Conservation (phyloP, 805 yeast species). For the Starmera quercuum region DNA sequence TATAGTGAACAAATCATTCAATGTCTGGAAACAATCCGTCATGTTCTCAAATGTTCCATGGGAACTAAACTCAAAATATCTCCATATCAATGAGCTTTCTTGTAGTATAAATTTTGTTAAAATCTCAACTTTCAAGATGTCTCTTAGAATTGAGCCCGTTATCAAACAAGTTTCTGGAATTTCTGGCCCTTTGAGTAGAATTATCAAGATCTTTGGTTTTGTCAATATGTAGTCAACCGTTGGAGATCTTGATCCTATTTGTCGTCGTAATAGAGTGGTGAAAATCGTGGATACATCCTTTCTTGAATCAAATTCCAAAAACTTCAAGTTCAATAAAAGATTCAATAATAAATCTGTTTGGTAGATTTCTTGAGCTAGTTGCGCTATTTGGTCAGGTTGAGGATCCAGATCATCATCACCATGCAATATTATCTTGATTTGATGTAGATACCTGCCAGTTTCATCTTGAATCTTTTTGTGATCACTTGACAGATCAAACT, state of each 20-base stretch:
- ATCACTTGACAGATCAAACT: slow-evolving; percentile 33
- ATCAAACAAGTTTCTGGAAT: slow-evolving; percentile 62
- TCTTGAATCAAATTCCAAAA: slow-evolving; percentile 82
- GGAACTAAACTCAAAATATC: slow-evolving; percentile 70
- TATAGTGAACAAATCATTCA: slow-evolving; percentile 57
- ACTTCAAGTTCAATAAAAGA: slow-evolving; percentile 50
- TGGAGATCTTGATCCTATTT: slow-evolving; percentile 69
- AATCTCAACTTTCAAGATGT: slow-evolving; percentile 73
- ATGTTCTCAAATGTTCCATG: slow-evolving; percentile 80
- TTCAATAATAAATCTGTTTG: slow-evolving; percentile 58
- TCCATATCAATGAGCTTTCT: slow-evolving; percentile 70
- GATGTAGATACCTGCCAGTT: slow-evolving; percentile 53
- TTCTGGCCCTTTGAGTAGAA: slow-evolving; percentile 69
- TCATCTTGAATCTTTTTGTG: slow-evolving; percentile 61
- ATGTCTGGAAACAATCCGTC: slow-evolving; percentile 79
- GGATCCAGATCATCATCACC: slow-evolving; percentile 64
- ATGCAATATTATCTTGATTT: slow-evolving; percentile 55
- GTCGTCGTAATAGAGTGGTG: slow-evolving; percentile 69
- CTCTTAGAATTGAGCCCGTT: slow-evolving; percentile 74
- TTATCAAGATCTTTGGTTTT: slow-evolving; percentile 55
- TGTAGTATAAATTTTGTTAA: slow-evolving; percentile 53
- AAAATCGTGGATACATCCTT: slow-evolving; percentile 74
- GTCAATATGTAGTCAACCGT: slow-evolving; percentile 76
- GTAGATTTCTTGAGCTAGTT: slow-evolving; percentile 74
- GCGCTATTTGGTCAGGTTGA: slow-evolving; percentile 44